phyloP scores from a whole-genome alignment of 2,329 filamentous ascomycete species.

The Helminthosporium solani region DNA sequence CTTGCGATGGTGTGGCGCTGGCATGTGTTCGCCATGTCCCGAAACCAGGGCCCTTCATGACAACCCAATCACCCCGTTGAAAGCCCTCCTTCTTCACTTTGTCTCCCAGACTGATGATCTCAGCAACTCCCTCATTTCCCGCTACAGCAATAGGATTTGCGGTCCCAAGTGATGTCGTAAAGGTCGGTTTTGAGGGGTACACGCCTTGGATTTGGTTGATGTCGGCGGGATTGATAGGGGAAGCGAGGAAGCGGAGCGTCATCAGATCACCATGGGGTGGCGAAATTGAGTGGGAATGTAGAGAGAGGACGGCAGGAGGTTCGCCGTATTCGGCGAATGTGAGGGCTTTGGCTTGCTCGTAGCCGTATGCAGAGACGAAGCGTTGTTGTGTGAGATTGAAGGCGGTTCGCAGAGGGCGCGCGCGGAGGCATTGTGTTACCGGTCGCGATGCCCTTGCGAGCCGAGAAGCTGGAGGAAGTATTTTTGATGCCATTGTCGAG shows the following conservation, averaged over 20 bases:
- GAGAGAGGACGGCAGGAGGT: slow-evolving; percentile 66
- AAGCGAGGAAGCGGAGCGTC: slow-evolving; percentile 83
- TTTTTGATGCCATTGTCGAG: slow-evolving; percentile 29
- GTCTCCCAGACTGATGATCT: slow-evolving; percentile 72
- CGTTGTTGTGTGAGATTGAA: slow-evolving; percentile 36
- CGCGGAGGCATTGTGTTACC: slow-evolving; percentile 20
- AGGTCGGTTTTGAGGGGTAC: slow-evolving; percentile 81
- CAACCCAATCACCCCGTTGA: slow-evolving; percentile 84
- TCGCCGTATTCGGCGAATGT: slow-evolving; percentile 75
- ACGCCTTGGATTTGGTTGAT: slow-evolving; percentile 98
- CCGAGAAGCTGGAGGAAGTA: slow-evolving; percentile 18
- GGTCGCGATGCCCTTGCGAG: slow-evolving; percentile 10
- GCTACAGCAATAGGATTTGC: slow-evolving; percentile 72
- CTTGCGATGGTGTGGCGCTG: slow-evolving; percentile 59
- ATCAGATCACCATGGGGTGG: slow-evolving; percentile 69
- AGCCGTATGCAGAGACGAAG: slow-evolving; percentile 66
- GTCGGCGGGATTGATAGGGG: slow-evolving; percentile 94
- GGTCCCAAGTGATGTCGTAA: slow-evolving; percentile 76
- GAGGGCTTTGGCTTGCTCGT: slow-evolving; percentile 81
- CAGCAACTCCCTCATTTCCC: slow-evolving; percentile 91
- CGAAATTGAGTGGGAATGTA: slow-evolving; percentile 76
- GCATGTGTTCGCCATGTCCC: slow-evolving; percentile 96
- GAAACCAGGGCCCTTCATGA: slow-evolving; percentile 78
- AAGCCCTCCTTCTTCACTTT: slow-evolving; percentile 57
- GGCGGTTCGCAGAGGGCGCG: slow-evolving; percentile 9